Evolutionary conservation across 169 alveolate species (phyloP).

Genomic region (Cryptosporidium xiaoi): DNA sequence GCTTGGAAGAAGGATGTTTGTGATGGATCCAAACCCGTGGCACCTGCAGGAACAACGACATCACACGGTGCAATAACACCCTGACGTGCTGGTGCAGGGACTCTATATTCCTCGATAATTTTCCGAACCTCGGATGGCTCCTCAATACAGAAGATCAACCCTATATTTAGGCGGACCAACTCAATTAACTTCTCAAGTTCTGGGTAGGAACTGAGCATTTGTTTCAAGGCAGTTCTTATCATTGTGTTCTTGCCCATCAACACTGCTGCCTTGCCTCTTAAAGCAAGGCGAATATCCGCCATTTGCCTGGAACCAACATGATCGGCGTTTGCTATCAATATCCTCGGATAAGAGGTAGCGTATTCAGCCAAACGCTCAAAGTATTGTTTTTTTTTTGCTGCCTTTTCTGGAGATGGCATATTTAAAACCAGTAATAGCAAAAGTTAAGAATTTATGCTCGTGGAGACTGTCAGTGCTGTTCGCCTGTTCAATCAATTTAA

Average conservation of each 20-base stretch:
- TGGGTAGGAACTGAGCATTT: conserved; percentile 84
- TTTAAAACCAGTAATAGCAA: conserved; percentile 19
- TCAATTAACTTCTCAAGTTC: conserved; percentile 89
- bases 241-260: conserved; percentile 98
- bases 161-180: conserved; percentile 93
- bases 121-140: conserved; percentile 93
- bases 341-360: conserved; percentile 87
- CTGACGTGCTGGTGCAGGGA: conserved; percentile 98
- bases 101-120: conserved; percentile 89
- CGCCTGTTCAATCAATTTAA: conserved; percentile 75
- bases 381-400: conserved; percentile 88
- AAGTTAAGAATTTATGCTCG: conserved; percentile 21
- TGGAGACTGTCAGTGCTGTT: conserved; percentile 75
- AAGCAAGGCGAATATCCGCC: conserved; percentile 92
- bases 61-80: conserved; percentile 97
- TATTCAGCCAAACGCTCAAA: conserved; percentile 87
- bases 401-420: conserved; percentile 87
- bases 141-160: conserved; percentile 95
- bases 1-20: conserved; percentile 99
- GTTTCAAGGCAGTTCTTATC: conserved; percentile 92
- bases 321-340: conserved; percentile 92
- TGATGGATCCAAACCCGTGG: conserved; percentile 99
- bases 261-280: conserved; percentile 92
- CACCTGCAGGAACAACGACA: conserved; percentile 98
- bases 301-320: conserved; percentile 96